These are phyloP conservation scores for Blumeriella jaapii DNA, from an alignment of 2,329 filamentous ascomycete genomes.

Conservation along the genomic window DNA sequence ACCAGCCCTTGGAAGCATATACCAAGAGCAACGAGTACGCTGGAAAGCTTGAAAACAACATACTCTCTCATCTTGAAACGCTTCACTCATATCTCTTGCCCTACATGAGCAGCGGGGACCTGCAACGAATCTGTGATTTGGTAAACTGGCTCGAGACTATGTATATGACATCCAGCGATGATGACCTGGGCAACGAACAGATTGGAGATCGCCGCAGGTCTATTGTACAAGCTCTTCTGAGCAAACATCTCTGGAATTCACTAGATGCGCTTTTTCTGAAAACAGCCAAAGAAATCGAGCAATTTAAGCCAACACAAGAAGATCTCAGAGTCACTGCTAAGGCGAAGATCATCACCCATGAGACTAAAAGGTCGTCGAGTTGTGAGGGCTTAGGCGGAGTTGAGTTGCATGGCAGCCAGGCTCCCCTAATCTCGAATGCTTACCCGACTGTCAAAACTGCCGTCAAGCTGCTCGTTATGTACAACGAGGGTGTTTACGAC, in stretches of 20 bases:
- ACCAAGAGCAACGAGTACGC: constrained; percentile 21
- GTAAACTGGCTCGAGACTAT: constrained; percentile 25
- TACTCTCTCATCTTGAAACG: constrained; percentile 21
- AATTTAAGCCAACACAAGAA: constrained; percentile 22
- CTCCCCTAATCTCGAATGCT: constrained; percentile 46
- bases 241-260: constrained; percentile 24
- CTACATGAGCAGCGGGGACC: constrained; percentile 21
- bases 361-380: constrained; percentile 21
- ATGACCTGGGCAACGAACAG: constrained; percentile 18
- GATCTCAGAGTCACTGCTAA: constrained; percentile 20
- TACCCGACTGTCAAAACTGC: constrained; percentile 47
- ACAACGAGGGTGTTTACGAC: constrained; percentile 34
- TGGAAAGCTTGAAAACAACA: constrained; percentile 22
- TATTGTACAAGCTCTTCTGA: constrained; percentile 21
- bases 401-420: constrained; percentile 39
- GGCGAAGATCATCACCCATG: constrained; percentile 32
- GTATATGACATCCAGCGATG: constrained; percentile 20
- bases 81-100: constrained; percentile 21
- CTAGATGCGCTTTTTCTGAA: constrained; percentile 24
- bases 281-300: constrained; percentile 23
- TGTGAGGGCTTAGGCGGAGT: constrained; percentile 3
- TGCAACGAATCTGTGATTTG: constrained; percentile 21
- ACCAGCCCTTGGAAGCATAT: constrained; percentile 13
- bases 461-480: constrained; percentile 47
- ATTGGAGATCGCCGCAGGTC: constrained; percentile 16